Evolutionary conservation across 768 basidiomycete species (phyloP).

Genomic region (Xerocomellus intermedius): DNA sequence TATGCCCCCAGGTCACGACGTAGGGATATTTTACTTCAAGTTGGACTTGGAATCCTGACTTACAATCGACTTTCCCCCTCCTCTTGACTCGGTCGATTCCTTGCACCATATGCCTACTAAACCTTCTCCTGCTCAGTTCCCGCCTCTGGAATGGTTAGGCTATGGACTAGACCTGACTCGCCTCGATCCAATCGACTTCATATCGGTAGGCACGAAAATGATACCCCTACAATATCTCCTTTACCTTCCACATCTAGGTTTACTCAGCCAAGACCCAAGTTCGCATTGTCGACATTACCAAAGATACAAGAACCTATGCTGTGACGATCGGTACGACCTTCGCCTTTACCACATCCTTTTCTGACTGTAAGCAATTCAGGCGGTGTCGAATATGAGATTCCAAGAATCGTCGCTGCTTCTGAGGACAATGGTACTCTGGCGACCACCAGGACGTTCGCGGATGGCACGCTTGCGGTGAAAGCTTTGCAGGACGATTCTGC

Average conservation of each 20-base stretch:
- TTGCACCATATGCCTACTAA: background rate
- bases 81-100: background rate
- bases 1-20: background rate
- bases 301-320: background rate
- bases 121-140: background rate
- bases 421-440: background rate
- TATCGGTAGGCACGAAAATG: background rate
- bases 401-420: background rate
- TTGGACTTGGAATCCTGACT: background rate
- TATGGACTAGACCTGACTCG: conserved; percentile 4
- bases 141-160: conserved; percentile 5
- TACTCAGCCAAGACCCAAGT: background rate
- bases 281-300: conserved; percentile 1
- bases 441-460: background rate
- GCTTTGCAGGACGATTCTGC: background rate
- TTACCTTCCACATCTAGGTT: background rate
- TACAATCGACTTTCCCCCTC: background rate
- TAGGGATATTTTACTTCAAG: background rate
- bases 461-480: background rate
- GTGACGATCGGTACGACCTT: background rate
- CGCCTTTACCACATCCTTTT: background rate
- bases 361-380: background rate
- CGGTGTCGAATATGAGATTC: conserved; percentile 4
- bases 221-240: background rate
- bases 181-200: background rate